Base-by-base conservation (phyloP, 2,329 filamentous ascomycete species). In the Verticillium longisporum region DNA sequence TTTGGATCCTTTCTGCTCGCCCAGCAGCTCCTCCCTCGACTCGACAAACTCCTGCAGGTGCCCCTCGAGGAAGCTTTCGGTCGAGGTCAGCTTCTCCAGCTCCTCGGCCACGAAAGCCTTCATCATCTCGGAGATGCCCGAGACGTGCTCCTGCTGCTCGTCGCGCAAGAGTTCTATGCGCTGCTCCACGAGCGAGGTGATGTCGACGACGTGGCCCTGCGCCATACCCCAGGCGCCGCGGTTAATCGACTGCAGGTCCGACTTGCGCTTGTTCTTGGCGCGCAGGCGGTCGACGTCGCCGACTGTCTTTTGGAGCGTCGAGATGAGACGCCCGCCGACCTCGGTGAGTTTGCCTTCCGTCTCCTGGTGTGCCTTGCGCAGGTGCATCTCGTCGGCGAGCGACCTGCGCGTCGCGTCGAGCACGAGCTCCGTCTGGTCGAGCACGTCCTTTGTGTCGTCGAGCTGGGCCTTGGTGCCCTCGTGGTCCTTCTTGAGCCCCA, bases 341-440 rank as follows among this genome's bases (percentile, higher is more conserved):
- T 81, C 79, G 15, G 85, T 84, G 45, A 99, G 85, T 69, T 90
- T 84, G 64, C 85, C 82, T 71, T 99, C 95, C 0, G 95, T 98
- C 63, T 87, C 80, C 71, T 96, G 83, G 71, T 99, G 92, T 0
- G 94, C 94, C 73, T 90, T 88, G 31, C 93, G 86, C 11, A 97
- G 75, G 59, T 86, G 78, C 0, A 85, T 88, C 74, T 99, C 95
- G 66, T 97, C 92, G 0, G 85, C 85, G 6, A 99, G 82, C 21
- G 82, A 86, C 67, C 88, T 86, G 57, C 87, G 87, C 0, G 94
- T 97, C 57, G 90, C 86, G 14, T 84, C 82, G 9, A 99, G 80
- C 15, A 96, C 89, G 37, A 90, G 83, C 68, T 98, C 94, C 0
- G 93, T 97, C 74, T 96, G 91, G 62, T 94, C 90, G 13, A 98